These are phyloP conservation scores for Coemansia javaensis DNA, from an alignment of 192 early-diverging fungal species.

Conservation along the genomic window DNA sequence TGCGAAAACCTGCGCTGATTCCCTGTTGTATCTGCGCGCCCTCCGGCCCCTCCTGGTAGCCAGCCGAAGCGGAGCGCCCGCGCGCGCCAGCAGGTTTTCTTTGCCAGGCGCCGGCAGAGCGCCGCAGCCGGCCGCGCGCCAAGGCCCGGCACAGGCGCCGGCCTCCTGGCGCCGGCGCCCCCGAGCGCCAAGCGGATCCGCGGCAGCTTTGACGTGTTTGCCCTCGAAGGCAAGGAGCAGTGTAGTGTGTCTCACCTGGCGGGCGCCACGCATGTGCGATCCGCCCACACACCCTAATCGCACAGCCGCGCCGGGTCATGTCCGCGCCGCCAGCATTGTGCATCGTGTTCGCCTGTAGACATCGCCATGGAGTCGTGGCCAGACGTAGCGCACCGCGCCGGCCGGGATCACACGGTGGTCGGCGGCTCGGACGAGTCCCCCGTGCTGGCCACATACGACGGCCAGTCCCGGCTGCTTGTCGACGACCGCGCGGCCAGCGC, in stretches of 20 bases:
- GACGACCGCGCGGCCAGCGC: not conserved
- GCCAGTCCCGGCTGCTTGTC: not conserved
- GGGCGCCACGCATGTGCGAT: not conserved
- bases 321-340: no score
- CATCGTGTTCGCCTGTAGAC: not conserved
- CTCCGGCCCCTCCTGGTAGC: not conserved
- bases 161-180: not conserved
- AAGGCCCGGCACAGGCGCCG: not conserved
- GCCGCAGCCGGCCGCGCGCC: not conserved
- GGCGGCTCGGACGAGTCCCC: not conserved
- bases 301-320: no score
- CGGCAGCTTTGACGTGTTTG: slow-evolving; percentile 14
- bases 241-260: no score
- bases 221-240: slow-evolving; percentile 14
- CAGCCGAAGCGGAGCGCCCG: not conserved
- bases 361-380: slow-evolving; percentile 3
- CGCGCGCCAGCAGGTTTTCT: slow-evolving; percentile 10
- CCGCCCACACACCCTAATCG: not conserved
- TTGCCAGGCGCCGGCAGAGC: slow-evolving; percentile 4
- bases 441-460: slow-evolving; percentile 4
- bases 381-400: not conserved
- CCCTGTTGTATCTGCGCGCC: not conserved
- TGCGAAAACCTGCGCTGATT: no score
- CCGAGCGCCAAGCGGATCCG: slow-evolving; percentile 6
- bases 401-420: not conserved